Conservation (phyloP, 2,329 filamentous ascomycete species). For the Didymella glomerata region DNA sequence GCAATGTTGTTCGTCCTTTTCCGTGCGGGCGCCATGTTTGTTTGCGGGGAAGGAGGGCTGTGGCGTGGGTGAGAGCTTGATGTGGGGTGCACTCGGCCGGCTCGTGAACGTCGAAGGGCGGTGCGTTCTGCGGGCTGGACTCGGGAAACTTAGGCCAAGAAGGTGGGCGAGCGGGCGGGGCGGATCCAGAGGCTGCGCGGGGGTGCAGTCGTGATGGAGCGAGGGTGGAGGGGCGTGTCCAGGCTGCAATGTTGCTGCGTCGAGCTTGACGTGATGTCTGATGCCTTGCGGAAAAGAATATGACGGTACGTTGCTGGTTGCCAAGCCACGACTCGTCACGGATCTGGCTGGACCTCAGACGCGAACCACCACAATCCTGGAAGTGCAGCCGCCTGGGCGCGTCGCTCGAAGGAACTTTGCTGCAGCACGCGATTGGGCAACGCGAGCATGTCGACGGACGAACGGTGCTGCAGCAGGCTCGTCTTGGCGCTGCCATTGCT, state of each 20-base stretch:
- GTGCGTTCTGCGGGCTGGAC: slow-evolving; percentile 32
- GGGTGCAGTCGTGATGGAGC: slow-evolving; percentile 41
- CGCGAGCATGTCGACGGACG: background rate
- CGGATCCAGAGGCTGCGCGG: slow-evolving; percentile 31
- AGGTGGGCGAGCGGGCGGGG: slow-evolving; percentile 26
- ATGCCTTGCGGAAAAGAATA: slow-evolving; percentile 52
- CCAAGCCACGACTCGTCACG: slow-evolving; percentile 21
- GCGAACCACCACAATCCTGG: slow-evolving; percentile 23
- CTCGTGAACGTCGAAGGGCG: slow-evolving; percentile 18
- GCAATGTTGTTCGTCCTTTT: slow-evolving; percentile 48
- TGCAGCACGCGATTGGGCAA: slow-evolving; percentile 4
- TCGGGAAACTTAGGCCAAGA: slow-evolving; percentile 27
- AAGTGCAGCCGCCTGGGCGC: slow-evolving; percentile 3
- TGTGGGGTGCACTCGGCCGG: slow-evolving; percentile 19
- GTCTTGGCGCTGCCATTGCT: slow-evolving; percentile 15
- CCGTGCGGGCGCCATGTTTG: slow-evolving; percentile 49
- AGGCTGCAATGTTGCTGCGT: slow-evolving; percentile 29
- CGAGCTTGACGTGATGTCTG: slow-evolving; percentile 35
- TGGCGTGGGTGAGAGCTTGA: slow-evolving; percentile 27
- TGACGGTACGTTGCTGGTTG: slow-evolving; percentile 35
- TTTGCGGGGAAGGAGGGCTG: slow-evolving; percentile 26
- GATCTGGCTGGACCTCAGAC: slow-evolving; percentile 1
- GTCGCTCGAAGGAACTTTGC: background rate
- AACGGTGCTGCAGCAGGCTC: background rate
- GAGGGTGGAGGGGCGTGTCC: slow-evolving; percentile 27